Evolutionary conservation across 1,284 basidiomycete species (phyloP).

Genomic region (Leccinum insigne): DNA sequence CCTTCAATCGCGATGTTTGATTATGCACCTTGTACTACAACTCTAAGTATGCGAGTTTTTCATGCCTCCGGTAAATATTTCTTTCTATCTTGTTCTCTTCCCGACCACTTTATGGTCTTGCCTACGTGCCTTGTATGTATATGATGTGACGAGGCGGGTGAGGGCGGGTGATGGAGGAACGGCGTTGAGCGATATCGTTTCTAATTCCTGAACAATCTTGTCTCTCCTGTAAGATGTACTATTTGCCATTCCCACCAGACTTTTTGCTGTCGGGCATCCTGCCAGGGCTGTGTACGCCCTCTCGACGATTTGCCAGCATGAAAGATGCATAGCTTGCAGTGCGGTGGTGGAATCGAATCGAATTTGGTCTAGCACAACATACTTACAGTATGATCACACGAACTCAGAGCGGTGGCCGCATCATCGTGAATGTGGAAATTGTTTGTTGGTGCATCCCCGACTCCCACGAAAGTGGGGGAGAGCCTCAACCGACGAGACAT

Average conservation of each 20-base stretch:
- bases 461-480: no score
- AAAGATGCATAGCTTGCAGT: background rate
- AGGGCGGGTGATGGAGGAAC: conserved; percentile 9
- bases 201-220: conserved; percentile 21
- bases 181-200: conserved; percentile 9
- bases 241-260: conserved; percentile 31
- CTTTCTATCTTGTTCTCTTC: conserved; percentile 1
- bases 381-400: background rate
- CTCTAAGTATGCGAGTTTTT: background rate
- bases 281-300: background rate
- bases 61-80: conserved; percentile 13
- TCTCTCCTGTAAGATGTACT: conserved; percentile 30
- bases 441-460: no score
- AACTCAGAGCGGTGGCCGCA: no score
- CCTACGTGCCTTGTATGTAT: conserved; percentile 25
- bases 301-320: background rate
- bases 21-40: background rate
- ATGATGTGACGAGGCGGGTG: conserved; percentile 13
- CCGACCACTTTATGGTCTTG: background rate
- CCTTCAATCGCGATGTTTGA: conserved; percentile 21
- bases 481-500: no score
- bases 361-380: background rate
- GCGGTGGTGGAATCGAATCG: background rate
- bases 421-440: no score
- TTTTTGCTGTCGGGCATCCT: background rate